Evolutionary conservation across 306 rosid species (phyloP).

Genomic region (Prunus kanzakura): DNA sequence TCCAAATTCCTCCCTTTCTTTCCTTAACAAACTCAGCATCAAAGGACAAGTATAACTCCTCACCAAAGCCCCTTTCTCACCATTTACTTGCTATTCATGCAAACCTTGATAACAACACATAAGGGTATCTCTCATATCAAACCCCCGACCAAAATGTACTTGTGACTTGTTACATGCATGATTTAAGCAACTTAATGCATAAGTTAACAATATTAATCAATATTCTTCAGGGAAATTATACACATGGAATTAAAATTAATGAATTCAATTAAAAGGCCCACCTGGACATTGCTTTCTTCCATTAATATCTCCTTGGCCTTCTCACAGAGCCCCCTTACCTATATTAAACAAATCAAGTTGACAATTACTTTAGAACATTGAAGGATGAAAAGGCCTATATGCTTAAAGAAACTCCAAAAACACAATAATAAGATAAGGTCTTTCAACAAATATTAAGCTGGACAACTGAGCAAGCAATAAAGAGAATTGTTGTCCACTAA

Average conservation of each 20-base stretch:
- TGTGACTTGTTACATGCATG: background rate
- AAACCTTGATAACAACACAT: background rate
- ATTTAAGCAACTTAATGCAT: background rate
- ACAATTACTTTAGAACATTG: constrained; percentile 6
- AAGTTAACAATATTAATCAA: background rate
- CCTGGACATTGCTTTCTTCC: constrained; percentile 99
- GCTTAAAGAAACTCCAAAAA: background rate
- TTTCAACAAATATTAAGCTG: background rate
- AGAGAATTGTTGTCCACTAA: background rate
- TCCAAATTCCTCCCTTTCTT: too few relatives aligned
- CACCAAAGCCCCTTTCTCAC: too few relatives aligned
- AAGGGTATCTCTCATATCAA: background rate
- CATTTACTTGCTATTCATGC: too few relatives aligned
- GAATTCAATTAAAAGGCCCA: constrained; percentile 13
- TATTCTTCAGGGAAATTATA: background rate
- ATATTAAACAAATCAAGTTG: constrained; percentile 12
- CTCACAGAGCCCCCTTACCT: constrained; percentile 83
- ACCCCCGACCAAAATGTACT: background rate
- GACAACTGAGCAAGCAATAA: background rate
- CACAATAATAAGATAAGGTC: background rate
- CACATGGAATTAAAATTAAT: background rate
- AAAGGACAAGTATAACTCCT: too few relatives aligned
- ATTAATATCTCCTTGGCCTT: constrained; percentile 94
- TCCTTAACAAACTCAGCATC: too few relatives aligned
- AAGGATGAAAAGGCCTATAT: background rate